phyloP scores from a whole-genome alignment of 2,329 filamentous ascomycete genomes.

The Trichophyton verrucosum region DNA sequence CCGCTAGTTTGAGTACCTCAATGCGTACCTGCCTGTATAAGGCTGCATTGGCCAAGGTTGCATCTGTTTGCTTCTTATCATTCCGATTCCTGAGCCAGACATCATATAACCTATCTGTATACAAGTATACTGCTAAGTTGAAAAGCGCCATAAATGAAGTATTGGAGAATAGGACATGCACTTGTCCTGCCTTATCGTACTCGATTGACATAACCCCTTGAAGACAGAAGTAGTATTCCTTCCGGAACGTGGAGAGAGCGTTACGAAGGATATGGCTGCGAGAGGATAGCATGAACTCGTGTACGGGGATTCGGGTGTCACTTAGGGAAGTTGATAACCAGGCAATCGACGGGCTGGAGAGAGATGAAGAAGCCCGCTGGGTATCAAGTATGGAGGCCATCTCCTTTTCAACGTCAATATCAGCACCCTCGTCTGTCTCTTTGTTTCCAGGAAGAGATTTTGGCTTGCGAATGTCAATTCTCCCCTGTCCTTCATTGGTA shows the following conservation, averaged over 20 bases:
- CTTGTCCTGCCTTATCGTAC: slow-evolving; percentile 38
- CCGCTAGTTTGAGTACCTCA: slow-evolving; percentile 79
- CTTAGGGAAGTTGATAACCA: slow-evolving; percentile 47
- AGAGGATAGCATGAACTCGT: slow-evolving; percentile 66
- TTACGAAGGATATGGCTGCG: slow-evolving; percentile 58
- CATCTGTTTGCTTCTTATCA: slow-evolving; percentile 43
- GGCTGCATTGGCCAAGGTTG: slow-evolving; percentile 50
- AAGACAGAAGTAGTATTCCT: slow-evolving; percentile 43
- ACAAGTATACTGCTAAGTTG: slow-evolving; percentile 67
- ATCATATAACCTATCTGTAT: slow-evolving; percentile 67
- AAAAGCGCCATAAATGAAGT: slow-evolving; percentile 68
- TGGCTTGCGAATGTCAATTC: slow-evolving; percentile 28
- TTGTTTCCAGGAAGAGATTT: neutral
- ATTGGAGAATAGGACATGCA: slow-evolving; percentile 52
- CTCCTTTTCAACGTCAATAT: neutral
- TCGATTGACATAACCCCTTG: slow-evolving; percentile 50
- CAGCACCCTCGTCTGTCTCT: neutral
- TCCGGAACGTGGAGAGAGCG: slow-evolving; percentile 47
- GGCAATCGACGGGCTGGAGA: slow-evolving; percentile 22
- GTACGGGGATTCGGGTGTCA: slow-evolving; percentile 62
- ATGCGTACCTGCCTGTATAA: slow-evolving; percentile 67
- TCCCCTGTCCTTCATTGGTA: slow-evolving; percentile 10
- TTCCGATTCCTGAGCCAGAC: slow-evolving; percentile 72
- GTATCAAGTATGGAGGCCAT: neutral
- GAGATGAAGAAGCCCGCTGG: slow-evolving; percentile 19